Conservation (phyloP, 2,329 filamentous ascomycete species). For the Diplodia mutila region DNA sequence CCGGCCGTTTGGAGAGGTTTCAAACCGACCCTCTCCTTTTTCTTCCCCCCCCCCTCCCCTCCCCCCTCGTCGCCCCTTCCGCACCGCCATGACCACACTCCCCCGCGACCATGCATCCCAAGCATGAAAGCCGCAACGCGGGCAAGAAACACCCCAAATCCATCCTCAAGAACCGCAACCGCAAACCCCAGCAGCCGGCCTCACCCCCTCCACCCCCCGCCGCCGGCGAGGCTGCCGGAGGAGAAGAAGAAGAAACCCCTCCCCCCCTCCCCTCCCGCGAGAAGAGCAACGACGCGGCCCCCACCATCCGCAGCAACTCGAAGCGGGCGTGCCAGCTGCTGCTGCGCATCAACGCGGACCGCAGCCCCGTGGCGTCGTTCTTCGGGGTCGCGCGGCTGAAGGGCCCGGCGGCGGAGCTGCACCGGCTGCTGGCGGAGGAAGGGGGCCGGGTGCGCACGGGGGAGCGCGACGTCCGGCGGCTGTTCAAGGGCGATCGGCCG, state of each 20-base stretch:
- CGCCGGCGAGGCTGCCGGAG: background rate
- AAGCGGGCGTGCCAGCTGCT: background rate
- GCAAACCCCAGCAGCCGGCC: background rate
- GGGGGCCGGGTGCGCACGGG: background rate
- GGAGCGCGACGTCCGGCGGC: background rate
- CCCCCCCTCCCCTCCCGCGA: background rate
- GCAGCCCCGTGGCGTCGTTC: conserved; percentile 1
- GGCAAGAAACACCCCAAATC: background rate
- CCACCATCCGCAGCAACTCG: background rate
- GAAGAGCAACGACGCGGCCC: background rate
- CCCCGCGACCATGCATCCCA: conserved; percentile 1
- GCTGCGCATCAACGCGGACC: conserved; percentile 1
- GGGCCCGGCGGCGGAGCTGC: conserved; percentile 1
- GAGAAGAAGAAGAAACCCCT: background rate
- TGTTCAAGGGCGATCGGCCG: background rate
- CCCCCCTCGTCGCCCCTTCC: too few species aligned
- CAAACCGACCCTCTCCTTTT: background rate
- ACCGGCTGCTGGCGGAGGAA: conserved; percentile 6
- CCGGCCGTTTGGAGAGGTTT: background rate
- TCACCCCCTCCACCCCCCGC: background rate
- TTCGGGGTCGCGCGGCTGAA: conserved; percentile 1
- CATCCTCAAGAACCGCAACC: background rate
- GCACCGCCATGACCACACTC: background rate
- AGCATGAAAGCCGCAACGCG: background rate
- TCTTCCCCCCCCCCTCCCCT: too few species aligned